These are phyloP conservation scores for Colletotrichum tanaceti DNA, from an alignment of 2,329 filamentous ascomycete genomes.

Conservation along the genomic window DNA sequence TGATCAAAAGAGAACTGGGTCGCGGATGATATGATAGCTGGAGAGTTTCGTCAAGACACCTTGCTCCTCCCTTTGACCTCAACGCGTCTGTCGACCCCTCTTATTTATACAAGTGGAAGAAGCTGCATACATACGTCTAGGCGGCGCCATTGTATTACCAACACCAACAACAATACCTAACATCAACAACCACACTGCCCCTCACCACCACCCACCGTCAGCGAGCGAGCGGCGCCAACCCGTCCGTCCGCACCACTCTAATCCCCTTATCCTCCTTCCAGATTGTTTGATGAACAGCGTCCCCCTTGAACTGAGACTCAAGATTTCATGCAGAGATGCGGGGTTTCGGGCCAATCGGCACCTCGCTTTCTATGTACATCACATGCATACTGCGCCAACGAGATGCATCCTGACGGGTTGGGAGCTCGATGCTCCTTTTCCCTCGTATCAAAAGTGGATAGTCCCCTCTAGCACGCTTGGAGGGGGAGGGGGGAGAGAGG, in stretches of 20 bases:
- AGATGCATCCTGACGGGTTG: conserved; percentile 1
- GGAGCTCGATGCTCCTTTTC: conserved; percentile 10
- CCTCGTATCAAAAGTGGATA: conserved; percentile 39
- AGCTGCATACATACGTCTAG: background rate
- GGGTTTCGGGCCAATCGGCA: conserved; percentile 41
- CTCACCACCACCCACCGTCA: conserved; percentile 33
- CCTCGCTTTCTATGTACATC: conserved; percentile 28
- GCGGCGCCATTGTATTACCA: no score
- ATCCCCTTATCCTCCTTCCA: conserved; percentile 38
- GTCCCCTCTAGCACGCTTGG: background rate
- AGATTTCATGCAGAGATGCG: conserved; percentile 34
- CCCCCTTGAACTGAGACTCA: conserved; percentile 15
- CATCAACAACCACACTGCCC: conserved; percentile 21
- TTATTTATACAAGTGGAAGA: conserved; percentile 26
- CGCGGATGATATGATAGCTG: no score
- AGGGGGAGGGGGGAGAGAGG: no score
- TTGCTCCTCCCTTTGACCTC: no score
- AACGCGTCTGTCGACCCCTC: background rate
- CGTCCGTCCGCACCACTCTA: conserved; percentile 14
- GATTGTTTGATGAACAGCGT: conserved; percentile 26
- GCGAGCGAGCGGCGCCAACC: conserved; percentile 10
- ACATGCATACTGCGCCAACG: conserved; percentile 29
- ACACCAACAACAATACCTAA: no score
- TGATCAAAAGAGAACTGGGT: background rate
- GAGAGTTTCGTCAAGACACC: background rate